Percentiles rank a stretch among this genome's conserved stretches.
Evolutionary conservation across 2,329 filamentous ascomycete genomes (phyloP).

Genomic region (Aspergillus neoniger): DNA sequence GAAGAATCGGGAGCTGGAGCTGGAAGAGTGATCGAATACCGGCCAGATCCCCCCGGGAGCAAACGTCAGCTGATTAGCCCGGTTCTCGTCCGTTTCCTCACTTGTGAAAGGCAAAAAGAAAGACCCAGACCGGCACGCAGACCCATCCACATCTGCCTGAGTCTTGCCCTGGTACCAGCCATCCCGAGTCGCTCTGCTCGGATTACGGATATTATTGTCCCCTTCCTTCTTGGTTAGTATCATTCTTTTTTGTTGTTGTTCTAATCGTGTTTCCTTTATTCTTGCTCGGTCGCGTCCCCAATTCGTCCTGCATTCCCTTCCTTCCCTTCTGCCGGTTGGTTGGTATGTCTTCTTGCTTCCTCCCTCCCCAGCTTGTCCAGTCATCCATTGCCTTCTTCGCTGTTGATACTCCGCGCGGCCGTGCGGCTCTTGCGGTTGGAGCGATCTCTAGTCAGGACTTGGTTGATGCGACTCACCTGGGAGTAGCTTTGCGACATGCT

Average conservation of each 20-base stretch:
- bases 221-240: conserved; percentile 21
- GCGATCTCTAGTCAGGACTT: neutral
- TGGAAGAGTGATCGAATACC: neutral
- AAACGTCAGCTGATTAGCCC: conserved; percentile 28
- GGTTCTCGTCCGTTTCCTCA: conserved; percentile 21
- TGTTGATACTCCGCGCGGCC: conserved; percentile 11
- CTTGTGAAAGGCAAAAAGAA: conserved; percentile 8
- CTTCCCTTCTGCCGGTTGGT: conserved; percentile 11
- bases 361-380: neutral
- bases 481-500: conserved; percentile 17
- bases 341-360: neutral
- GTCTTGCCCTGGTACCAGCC: conserved; percentile 20
- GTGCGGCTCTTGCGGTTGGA: neutral
- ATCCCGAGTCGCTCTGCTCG: conserved; percentile 11
- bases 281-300: conserved; percentile 2
- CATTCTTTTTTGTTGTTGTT: conserved; percentile 8
- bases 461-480: neutral
- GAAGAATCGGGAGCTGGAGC: neutral
- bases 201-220: conserved; percentile 14
- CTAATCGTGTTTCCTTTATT: neutral
- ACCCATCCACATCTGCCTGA: conserved; percentile 23
- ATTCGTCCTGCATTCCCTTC: conserved; percentile 8
- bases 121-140: conserved; percentile 26
- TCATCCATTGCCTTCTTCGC: neutral
- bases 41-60: conserved; percentile 14